Conservation (phyloP, 495 filamentous ascomycete species). For the Penicillium chermesinum region DNA sequence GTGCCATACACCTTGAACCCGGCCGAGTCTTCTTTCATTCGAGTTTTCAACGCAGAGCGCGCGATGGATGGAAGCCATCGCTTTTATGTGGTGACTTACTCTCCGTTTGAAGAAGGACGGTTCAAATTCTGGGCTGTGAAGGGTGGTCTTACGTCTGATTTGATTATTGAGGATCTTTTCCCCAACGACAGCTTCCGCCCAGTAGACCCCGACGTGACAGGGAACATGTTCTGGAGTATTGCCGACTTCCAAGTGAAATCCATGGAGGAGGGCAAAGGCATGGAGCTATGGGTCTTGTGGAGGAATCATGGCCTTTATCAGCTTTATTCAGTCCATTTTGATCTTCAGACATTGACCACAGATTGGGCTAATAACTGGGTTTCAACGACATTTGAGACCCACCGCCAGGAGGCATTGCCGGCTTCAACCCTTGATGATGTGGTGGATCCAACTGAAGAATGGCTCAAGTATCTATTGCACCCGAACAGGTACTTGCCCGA, state of each 20-base stretch:
- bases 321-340: constrained; percentile 59
- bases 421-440: constrained; percentile 55
- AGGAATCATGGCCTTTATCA: constrained; percentile 75
- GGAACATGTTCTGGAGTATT: constrained; percentile 79
- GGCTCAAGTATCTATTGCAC: constrained; percentile 63
- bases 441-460: constrained; percentile 48
- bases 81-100: constrained; percentile 78
- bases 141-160: constrained; percentile 54
- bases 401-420: constrained; percentile 48
- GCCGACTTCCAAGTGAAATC: constrained; percentile 72
- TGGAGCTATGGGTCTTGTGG: constrained; percentile 83
- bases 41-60: constrained; percentile 57
- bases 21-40: constrained; percentile 62
- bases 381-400: constrained; percentile 60
- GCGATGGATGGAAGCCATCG: constrained; percentile 52
- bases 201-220: constrained; percentile 58
- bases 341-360: constrained; percentile 43
- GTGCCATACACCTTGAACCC: constrained; percentile 73
- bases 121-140: constrained; percentile 93
- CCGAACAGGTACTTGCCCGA: constrained; percentile 71
- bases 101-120: constrained; percentile 75
- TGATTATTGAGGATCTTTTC: constrained; percentile 67
- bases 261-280: constrained; percentile 43
- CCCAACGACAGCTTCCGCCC: constrained; percentile 59
- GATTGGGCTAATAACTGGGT: constrained; percentile 72